Conservation (phyloP, 441 rosid species). For the Syzygium malaccense region DNA sequence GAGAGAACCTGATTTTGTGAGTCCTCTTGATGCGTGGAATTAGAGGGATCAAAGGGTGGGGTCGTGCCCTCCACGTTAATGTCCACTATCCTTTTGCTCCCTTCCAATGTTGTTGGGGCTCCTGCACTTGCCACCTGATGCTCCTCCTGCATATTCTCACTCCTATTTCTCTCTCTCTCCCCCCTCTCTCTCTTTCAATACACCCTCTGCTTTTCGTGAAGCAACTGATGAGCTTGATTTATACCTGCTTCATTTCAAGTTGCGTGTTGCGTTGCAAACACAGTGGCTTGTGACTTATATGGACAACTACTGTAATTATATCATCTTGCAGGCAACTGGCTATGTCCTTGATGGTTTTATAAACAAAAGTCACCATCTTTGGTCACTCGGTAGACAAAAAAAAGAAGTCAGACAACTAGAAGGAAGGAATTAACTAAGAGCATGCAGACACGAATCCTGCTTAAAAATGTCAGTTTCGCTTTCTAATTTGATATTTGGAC, state of each 20-base stretch:
- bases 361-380: neutral
- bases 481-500: neutral
- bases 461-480: neutral
- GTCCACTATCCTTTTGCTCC: slow-evolving; percentile 28
- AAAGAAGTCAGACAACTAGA: neutral
- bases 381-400: neutral
- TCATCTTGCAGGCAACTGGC: neutral
- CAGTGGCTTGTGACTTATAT: neutral
- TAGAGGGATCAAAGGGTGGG: neutral
- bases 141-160: slow-evolving; percentile 11
- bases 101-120: neutral
- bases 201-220: neutral
- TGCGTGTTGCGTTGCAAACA: neutral
- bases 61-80: slow-evolving; percentile 6
- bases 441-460: neutral
- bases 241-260: neutral
- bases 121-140: neutral
- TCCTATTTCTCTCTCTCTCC: neutral
- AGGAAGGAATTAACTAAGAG: neutral
- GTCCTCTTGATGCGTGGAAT: neutral
- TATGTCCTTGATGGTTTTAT: neutral
- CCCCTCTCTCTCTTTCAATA: neutral
- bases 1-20: slow-evolving; percentile 5
- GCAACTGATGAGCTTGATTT: neutral
- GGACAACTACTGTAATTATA: neutral